Base-by-base conservation (phyloP, 352 stramenopile species). In the Pythium angustatum region DNA sequence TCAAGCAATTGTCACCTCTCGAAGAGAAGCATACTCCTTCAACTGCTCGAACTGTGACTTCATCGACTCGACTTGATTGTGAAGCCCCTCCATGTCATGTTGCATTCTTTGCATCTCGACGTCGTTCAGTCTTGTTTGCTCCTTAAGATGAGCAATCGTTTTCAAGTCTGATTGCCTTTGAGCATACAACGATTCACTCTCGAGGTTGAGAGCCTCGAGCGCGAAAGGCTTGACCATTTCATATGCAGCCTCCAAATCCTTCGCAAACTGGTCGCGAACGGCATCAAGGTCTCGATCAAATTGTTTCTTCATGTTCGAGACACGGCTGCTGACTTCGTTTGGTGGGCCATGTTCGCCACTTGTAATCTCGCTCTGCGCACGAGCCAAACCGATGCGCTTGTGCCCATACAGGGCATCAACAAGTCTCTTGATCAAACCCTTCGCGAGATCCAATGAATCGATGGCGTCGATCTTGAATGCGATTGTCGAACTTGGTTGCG, bases 341-440 rank as follows among this genome's bases (percentile, higher is more conserved):
- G 21, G 7, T 34, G 31, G 21, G 15, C 9, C 15, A 30, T n/a
- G 12, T 9, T 28, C 19, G 26, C 19, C 48, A 9, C 28, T 0
- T 53, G 30, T 10, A 12, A 11, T 30, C 5, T 41, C 50, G 12
- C 11, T 45, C 6, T 22, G 58, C 14, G n/a, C 14, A 7, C 30
- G 49, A 49, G 57, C 27, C 12, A 55, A 48, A 7, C 28, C 19
- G 38, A 64, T 24, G 1, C 83, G 67, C 58, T 81, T 87, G 9
- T 84, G 69, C 19, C 72, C 71, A 34, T 88, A 89, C 7, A 88
- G 58, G 30, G 79, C 64, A 8, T 85, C 72, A 4, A 92, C 64
- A 6, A 90, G 67, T 4, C 68, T 65, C 58, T 75, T 80, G 43
- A 87, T 78, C 17, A 87, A 65, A 27, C 52, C 50, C 57, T 87